Evolutionary conservation across 805 yeast genomes (phyloP).

Genomic region (Myxozyma neglecta): DNA sequence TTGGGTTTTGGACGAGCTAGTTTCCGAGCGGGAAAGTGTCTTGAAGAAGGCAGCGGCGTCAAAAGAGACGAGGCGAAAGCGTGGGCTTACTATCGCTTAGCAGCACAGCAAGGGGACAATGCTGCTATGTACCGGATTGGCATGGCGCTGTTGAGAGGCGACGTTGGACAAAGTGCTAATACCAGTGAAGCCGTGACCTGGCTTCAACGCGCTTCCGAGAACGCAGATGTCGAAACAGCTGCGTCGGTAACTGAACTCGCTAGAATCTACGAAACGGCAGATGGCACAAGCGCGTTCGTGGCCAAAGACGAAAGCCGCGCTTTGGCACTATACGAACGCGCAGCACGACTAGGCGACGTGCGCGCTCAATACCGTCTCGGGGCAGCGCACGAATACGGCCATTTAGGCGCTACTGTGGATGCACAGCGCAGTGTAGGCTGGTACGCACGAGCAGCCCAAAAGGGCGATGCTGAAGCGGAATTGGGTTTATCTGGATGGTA

Average conservation of each 20-base stretch:
- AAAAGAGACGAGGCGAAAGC: constrained; percentile 50
- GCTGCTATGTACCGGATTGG: constrained; percentile 76
- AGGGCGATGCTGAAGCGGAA: constrained; percentile 64
- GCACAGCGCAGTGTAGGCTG: constrained; percentile 66
- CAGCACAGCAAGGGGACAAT: constrained; percentile 62
- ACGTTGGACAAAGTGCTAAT: constrained; percentile 44
- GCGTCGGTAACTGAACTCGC: constrained; percentile 63
- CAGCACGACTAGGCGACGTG: constrained; percentile 60
- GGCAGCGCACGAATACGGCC: constrained; percentile 70
- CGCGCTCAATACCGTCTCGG: constrained; percentile 73
- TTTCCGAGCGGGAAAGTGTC: constrained; percentile 69
- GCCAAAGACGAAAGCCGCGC: constrained; percentile 43
- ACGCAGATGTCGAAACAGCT: constrained; percentile 49
- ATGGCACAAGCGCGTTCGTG: constrained; percentile 36
- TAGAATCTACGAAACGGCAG: constrained; percentile 48
- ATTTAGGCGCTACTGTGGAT: constrained; percentile 52
- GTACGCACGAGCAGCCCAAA: constrained; percentile 68
- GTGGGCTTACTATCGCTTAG: constrained; percentile 54
- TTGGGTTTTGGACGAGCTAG: constrained; percentile 60
- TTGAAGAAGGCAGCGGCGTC: constrained; percentile 64
- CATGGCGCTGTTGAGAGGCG: constrained; percentile 57
- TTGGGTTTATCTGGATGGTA: constrained; percentile 79
- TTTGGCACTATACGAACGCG: constrained; percentile 54
- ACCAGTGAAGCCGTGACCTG: constrained; percentile 51
- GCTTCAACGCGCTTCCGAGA: constrained; percentile 52